A percentile compares a stretch with the other conserved stretches of the same genome.
Evolutionary conservation across 2,329 filamentous ascomycete genomes (phyloP).

Genomic region (Apiospora koreana): DNA sequence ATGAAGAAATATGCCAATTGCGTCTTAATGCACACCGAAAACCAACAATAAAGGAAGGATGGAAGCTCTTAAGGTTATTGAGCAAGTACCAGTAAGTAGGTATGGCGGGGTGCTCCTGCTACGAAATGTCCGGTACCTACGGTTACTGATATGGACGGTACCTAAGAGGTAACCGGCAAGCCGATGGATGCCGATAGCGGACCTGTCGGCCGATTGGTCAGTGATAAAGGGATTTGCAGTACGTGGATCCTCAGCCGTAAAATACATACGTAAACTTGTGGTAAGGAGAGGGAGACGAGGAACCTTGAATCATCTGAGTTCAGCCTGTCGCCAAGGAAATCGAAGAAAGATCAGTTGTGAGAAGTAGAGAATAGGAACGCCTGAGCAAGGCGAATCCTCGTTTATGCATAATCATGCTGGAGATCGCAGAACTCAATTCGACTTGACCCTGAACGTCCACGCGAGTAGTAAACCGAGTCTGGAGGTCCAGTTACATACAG

Average conservation of each 20-base stretch:
- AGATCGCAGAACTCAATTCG: slow-evolving; percentile 2
- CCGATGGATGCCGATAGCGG: slow-evolving; percentile 12
- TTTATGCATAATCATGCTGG: background rate
- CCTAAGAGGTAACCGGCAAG: slow-evolving; percentile 1
- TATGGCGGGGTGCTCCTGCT: background rate
- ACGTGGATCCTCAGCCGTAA: background rate
- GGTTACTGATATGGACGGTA: background rate
- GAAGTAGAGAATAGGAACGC: background rate
- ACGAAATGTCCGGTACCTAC: background rate
- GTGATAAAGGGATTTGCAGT: background rate
- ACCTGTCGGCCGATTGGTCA: slow-evolving; percentile 7
- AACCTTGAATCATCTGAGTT: background rate
- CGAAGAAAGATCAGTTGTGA: background rate
- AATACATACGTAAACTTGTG: background rate
- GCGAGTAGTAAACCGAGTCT: background rate
- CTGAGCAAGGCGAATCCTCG: background rate
- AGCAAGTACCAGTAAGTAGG: too few relatives aligned
- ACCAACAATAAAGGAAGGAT: background rate
- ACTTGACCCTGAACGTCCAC: background rate
- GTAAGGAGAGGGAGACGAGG: background rate
- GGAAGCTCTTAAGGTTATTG: background rate
- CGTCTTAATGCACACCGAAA: background rate
- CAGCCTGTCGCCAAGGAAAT: background rate
- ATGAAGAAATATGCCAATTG: background rate
- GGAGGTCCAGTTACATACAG: too few relatives aligned